These are phyloP conservation scores for Phytopythium cucurbitacearum DNA, from an alignment of 352 stramenopile genomes.

Conservation along the genomic window DNA sequence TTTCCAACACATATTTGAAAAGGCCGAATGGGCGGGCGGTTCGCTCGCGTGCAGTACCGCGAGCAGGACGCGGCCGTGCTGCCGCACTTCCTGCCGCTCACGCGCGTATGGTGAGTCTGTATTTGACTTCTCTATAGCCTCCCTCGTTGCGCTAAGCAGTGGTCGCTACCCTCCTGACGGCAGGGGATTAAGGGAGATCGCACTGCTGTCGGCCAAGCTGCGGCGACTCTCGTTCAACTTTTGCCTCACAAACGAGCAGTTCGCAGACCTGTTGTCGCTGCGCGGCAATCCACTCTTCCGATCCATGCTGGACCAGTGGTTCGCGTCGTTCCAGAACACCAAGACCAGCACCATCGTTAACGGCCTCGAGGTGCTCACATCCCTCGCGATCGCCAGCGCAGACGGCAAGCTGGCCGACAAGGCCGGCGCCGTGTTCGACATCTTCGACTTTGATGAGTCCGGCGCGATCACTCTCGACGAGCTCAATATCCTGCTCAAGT, in stretches of 20 bases:
- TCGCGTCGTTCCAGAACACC: constrained; percentile 66
- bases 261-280: constrained; percentile 58
- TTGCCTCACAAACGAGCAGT: constrained; percentile 56
- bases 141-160: neutral
- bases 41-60: constrained; percentile 74
- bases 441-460: constrained; percentile 76
- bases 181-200: constrained; percentile 53
- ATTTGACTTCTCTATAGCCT: neutral
- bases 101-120: constrained; percentile 48
- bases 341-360: constrained; percentile 56
- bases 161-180: neutral
- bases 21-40: constrained; percentile 50
- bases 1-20: neutral
- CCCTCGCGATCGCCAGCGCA: constrained; percentile 39
- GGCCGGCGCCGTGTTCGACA: constrained; percentile 53
- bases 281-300: constrained; percentile 56
- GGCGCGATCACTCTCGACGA: constrained; percentile 68
- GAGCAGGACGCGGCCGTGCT: constrained; percentile 62
- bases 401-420: constrained; percentile 64
- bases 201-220: constrained; percentile 46
- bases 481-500: constrained; percentile 73
- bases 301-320: constrained; percentile 50
- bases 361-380: constrained; percentile 61
- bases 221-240: constrained; percentile 74
- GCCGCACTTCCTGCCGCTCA: constrained; percentile 56